Base-by-base conservation (phyloP, 768 basidiomycete species). In the Mycena belliarum region DNA sequence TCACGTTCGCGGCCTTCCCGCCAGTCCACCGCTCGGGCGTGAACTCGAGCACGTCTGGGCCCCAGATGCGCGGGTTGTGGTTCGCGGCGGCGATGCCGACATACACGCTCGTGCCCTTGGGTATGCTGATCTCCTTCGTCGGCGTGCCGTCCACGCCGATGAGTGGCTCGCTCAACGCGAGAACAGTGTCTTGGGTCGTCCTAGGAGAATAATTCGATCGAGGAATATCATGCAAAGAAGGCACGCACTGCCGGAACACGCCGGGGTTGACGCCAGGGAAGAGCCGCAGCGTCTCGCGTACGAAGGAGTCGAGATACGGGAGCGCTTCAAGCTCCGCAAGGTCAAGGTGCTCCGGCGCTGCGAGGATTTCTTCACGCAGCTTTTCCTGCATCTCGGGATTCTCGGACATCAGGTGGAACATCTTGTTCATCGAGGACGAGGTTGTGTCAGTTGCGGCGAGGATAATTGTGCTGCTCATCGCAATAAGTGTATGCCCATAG, bases 21-120 rank as follows among this genome's bases (percentile, higher is more conserved):
- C 48, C 32, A 2, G 28, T 20, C 79, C 79, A 81, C 11, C 52
- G 43, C 11, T 54, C 52, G 18, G 52, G 52, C 14, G 37, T 54
- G 35, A 54, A 54, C n/a, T 54, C 52, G 0, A 54, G 35, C 4
- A 35, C 52, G 18, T 54, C 52, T 1, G 45, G 44, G 0, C 52
- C 52, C 52, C 44, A 54, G 9, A 54, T 28, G 15, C 23, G 25
- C 18, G 23, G 37, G 15, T 38, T 46, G 33, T 54, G 44, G 32
- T 54, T 54, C 16, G 35, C 43, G 2, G 44, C 52, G 11, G 32
- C 29, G 10, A 54, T 46, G 12, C 33, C 43, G 21, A 54, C 20
- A 23, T 46, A 46, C 2, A 45, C 6, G 7, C 4, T 35, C 9
- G 33, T 35, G 11, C 33, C 33, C 33, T 35, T 35, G 12, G 33